Evolutionary conservation across 371 early-diverging fungal genomes (phyloP).

Genomic region (Mucor irregularis): DNA sequence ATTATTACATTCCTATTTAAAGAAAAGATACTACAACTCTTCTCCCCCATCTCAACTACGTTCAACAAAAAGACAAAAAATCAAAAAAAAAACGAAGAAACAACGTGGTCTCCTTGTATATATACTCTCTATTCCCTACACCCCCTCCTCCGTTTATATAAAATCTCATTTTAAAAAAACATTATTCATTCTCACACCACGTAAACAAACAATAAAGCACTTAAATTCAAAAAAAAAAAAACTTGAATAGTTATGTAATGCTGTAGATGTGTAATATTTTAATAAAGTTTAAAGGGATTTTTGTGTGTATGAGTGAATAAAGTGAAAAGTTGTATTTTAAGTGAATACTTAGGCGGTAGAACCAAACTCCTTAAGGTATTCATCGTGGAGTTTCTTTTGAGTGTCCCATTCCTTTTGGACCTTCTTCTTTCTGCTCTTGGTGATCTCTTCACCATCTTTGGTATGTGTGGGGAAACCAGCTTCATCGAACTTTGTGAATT

Average conservation of each 20-base stretch:
- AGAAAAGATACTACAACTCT: background rate
- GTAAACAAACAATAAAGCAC: no score
- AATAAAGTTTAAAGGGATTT: no score
- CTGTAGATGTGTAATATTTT: background rate
- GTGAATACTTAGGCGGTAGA: background rate
- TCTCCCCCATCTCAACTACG: background rate
- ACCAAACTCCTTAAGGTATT: conserved; percentile 58
- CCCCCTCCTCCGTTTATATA: background rate
- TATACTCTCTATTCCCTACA: conserved; percentile 5
- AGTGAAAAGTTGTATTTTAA: background rate
- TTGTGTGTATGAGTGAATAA: no score
- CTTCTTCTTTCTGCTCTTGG: conserved; percentile 87
- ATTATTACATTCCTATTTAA: background rate
- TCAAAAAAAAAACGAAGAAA: background rate
- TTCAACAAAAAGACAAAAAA: no score
- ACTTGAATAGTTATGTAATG: background rate
- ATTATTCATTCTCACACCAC: no score
- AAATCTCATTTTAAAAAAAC: background rate
- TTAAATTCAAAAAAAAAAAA: background rate
- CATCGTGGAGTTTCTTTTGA: conserved; percentile 85
- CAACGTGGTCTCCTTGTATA: conserved; percentile 4
- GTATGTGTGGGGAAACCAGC: conserved; percentile 89
- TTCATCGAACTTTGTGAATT: conserved; percentile 83
- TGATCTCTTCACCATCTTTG: conserved; percentile 75
- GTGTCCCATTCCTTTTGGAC: conserved; percentile 81